Base-by-base conservation (phyloP, 1,284 basidiomycete genomes). In the Melampsora occidentalis region DNA sequence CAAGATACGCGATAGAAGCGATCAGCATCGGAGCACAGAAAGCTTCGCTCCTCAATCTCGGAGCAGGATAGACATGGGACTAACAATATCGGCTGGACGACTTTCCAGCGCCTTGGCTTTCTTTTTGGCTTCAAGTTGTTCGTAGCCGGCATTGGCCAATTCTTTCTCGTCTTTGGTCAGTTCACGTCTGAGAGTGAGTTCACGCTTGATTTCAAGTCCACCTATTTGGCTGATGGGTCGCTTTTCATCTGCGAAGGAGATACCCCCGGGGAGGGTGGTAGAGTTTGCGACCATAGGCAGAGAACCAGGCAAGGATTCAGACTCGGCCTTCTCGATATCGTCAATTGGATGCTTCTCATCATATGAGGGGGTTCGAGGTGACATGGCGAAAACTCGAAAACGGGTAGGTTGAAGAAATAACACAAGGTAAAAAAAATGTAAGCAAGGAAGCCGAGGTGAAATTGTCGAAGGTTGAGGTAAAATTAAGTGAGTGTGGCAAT, bases 141-240 rank as follows among this genome's bases (percentile, higher is more conserved):
- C 87, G 81, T 90, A 90, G 1, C 88, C 88, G 33, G 89, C 89
- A 7, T 86, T 87, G n/a, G 88, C 88, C 69, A 90, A 86, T 71
- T 88, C 87, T 79, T 85, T 87, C 76, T 89, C 88, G 80, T 89
- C 89, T 79, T 87, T 86, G n/a, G 88, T 89, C 80, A 89, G 82
- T 77, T 88, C 86, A 75, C 87, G 85, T 76, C 86, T 87, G 85
- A 89, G 86, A 80, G 88, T 88, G 67, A 85, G 57, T 16, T 75
- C 78, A n/a, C 75, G 25, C 39, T 70, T 70, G 20, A 35, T 48
- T 31, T 69, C 67, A 16, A 69, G 48, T 53, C 46, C 68, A 35
- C n/a, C 67, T 22, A 57, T 28, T 6, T 33, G 57, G 51, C 49
- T 46, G 12, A 67, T 48, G 22, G 61, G 67, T 12, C 14, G 39